Percentiles rank a stretch among this genome's conserved stretches.
phyloP scores from a whole-genome alignment of 108 stramenopile genomes.

The Nitzschia sp. region DNA sequence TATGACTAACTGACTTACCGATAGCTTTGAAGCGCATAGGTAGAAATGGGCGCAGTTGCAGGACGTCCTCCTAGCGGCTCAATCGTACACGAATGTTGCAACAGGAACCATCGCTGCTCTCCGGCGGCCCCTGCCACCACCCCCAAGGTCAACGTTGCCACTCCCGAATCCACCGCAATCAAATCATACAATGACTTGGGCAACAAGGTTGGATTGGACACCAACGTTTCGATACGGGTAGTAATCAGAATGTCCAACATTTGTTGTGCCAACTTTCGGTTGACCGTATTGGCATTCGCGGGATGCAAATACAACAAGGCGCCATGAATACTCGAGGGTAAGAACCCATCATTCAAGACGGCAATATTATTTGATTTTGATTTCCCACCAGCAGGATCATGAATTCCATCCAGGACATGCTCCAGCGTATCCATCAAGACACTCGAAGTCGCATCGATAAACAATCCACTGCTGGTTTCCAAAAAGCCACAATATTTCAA shows the following conservation, averaged over 20 bases:
- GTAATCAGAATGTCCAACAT: constrained; percentile 41
- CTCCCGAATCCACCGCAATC: constrained; percentile 17
- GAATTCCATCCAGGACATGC: constrained; percentile 7
- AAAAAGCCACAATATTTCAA: constrained; percentile 73
- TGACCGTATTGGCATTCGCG: background rate
- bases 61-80: constrained; percentile 27
- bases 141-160: constrained; percentile 5
- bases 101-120: constrained; percentile 37
- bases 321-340: constrained; percentile 22
- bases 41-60: constrained; percentile 15
- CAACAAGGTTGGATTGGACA: constrained; percentile 33
- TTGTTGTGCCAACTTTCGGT: constrained; percentile 11
- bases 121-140: too few species aligned
- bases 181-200: constrained; percentile 39
- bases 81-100: constrained; percentile 41
- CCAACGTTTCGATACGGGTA: constrained; percentile 23
- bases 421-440: constrained; percentile 37
- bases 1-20: too few species aligned
- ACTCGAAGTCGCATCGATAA: constrained; percentile 52
- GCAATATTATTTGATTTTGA: constrained; percentile 2
- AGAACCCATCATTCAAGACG: constrained; percentile 32
- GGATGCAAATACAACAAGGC: constrained; percentile 26
- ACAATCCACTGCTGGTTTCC: constrained; percentile 44
- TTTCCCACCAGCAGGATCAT: background rate
- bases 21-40: constrained; percentile 29